Base-by-base conservation (phyloP, 2,329 filamentous ascomycete genomes). In the Berkeleyomyces rouxiae region DNA sequence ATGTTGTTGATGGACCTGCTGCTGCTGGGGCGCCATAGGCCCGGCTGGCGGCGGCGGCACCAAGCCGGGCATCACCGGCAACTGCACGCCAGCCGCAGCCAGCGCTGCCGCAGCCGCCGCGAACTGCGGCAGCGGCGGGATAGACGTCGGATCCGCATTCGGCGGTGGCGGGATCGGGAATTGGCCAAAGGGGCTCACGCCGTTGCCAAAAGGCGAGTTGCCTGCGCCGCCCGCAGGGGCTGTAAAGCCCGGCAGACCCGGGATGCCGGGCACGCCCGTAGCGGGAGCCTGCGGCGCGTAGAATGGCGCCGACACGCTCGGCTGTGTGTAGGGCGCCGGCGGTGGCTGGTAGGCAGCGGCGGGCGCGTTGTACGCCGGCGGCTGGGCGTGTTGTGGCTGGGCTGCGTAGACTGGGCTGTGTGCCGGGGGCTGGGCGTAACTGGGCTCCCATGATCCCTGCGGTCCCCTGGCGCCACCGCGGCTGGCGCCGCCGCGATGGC, bases 401-500 rank as follows among this genome's bases (percentile, higher is more conserved):
- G 23, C 16, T 13, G 44, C 31, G 37, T 47, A 42, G 10, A n/a
- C 11, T 31, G 53, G 43, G 43, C 23, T 33, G 47, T 61, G 16
- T 7, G 42, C 37, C 23, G 53, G 61, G 37, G 58, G 43, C 39
- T 61, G 59, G 7, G 53, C 23, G 37, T 46, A 40, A 9, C 58
- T 36, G 6, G 37, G n/a, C 11, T 60, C 57, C 42, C 55, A 43
- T 10, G 47, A 58, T 23, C 42, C 53, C 11, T 13, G 33, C 10
- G 68, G 67, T 33, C 67, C 67, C 16, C 70, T 72, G 58, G 76
- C 74, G 23, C 74, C 58, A 57, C 42, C 42, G 42, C 42, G 42
- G 42, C 42, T 44, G 42, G 42, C 42, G 7, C 49, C 23, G 31
- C 49, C 49, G n/a, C 31, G 49, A 53, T 53, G 16, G 37, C 58